These are phyloP conservation scores for Neonectria ditissima DNA, from an alignment of 2,329 filamentous ascomycete species.

Conservation along the genomic window DNA sequence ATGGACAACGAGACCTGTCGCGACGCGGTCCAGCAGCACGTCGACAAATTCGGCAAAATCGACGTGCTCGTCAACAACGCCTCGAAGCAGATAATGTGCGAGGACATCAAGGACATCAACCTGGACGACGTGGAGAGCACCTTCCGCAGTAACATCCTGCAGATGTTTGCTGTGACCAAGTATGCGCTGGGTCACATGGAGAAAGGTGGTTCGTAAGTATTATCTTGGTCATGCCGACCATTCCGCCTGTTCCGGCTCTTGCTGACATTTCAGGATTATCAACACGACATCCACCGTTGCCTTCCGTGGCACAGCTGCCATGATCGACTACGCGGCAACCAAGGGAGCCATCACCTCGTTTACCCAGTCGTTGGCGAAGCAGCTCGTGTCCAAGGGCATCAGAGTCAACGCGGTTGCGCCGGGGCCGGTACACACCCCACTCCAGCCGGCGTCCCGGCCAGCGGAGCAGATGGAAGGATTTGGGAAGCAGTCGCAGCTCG, in stretches of 20 bases:
- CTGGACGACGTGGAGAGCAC: conserved; percentile 66
- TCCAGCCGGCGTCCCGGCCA: conserved; percentile 57
- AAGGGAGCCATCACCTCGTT: conserved; percentile 70
- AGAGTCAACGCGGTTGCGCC: conserved; percentile 62
- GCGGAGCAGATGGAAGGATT: conserved; percentile 60
- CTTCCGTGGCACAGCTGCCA: conserved; percentile 62
- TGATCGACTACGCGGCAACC: conserved; percentile 68
- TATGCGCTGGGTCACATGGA: conserved; percentile 67
- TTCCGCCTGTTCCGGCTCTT: not conserved
- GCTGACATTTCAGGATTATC: conserved; percentile 59
- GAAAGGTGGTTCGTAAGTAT: conserved; percentile 57
- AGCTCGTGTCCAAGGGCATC: conserved; percentile 68
- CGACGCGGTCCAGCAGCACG: conserved; percentile 63
- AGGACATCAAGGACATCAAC: conserved; percentile 65
- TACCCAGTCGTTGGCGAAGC: conserved; percentile 63
- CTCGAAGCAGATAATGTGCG: conserved; percentile 65
- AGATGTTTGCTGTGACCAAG: conserved; percentile 71
- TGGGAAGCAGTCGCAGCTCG: conserved; percentile 52
- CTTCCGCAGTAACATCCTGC: conserved; percentile 68
- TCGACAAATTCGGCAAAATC: conserved; percentile 60
- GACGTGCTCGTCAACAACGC: conserved; percentile 70
- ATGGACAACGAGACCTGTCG: conserved; percentile 63
- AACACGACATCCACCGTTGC: conserved; percentile 67
- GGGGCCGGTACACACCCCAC: conserved; percentile 57
- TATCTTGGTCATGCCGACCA: not conserved